Evolutionary conservation across 2,329 filamentous ascomycete species (phyloP).

Genomic region (Fonsecaea multimorphosa): DNA sequence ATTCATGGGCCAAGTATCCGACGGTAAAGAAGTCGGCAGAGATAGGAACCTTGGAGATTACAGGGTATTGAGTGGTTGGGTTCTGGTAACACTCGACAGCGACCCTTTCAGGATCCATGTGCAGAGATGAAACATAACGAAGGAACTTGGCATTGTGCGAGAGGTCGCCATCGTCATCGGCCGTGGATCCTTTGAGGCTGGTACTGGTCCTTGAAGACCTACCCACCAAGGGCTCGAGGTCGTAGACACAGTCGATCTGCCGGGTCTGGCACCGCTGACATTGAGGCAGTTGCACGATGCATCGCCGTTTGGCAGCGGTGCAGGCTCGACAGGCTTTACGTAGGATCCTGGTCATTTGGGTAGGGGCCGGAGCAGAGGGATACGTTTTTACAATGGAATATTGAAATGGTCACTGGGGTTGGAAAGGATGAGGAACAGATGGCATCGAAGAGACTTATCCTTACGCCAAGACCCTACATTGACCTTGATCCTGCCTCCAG

Average conservation of each 20-base stretch:
- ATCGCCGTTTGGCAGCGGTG: slow-evolving; percentile 11
- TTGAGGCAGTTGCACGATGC: slow-evolving; percentile 16
- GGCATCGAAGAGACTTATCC: neutral
- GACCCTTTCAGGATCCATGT: slow-evolving; percentile 14
- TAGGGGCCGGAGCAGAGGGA: neutral
- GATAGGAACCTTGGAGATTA: slow-evolving; percentile 4
- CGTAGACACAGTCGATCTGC: slow-evolving; percentile 18
- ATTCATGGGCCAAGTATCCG: slow-evolving; percentile 2
- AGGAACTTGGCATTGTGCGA: neutral
- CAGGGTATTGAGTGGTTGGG: neutral
- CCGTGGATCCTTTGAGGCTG: neutral
- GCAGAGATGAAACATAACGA: slow-evolving; percentile 14
- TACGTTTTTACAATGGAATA: neutral
- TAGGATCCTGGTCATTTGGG: neutral
- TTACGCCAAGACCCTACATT: too few species aligned
- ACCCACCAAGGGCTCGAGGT: slow-evolving; percentile 13
- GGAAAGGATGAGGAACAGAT: neutral
- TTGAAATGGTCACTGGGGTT: neutral
- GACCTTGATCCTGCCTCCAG: too few species aligned
- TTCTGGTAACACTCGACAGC: slow-evolving; percentile 1
- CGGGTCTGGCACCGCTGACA: slow-evolving; percentile 10
- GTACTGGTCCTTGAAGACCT: neutral
- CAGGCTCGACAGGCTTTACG: slow-evolving; percentile 14
- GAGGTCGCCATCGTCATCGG: neutral
- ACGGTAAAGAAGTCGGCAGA: slow-evolving; percentile 5